phyloP scores from a whole-genome alignment of 495 filamentous ascomycete genomes.

The Hypoxylon fuscum region DNA sequence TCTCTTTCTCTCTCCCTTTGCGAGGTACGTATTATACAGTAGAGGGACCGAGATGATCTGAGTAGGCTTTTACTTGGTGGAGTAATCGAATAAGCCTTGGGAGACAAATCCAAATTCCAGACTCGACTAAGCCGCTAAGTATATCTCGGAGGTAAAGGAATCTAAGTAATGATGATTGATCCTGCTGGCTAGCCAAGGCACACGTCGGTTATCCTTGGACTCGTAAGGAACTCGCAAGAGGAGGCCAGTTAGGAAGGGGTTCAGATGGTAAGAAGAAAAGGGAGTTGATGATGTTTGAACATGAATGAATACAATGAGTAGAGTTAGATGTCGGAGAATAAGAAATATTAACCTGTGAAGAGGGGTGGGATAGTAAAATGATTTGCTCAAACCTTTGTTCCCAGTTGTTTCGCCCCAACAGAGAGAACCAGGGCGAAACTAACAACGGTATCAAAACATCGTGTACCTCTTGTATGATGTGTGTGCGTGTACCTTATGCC shows the following conservation, averaged over 20 bases:
- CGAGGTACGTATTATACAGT: neutral
- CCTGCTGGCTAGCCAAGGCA: slow-evolving; percentile 6
- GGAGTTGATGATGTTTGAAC: slow-evolving; percentile 7
- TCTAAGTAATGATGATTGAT: slow-evolving; percentile 3
- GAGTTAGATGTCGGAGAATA: neutral
- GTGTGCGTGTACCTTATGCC: neutral
- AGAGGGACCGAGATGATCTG: slow-evolving; percentile 25
- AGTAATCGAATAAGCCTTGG: slow-evolving; percentile 22
- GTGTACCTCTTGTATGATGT: slow-evolving; percentile 2
- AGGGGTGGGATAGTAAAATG: slow-evolving; percentile 26
- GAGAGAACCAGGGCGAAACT: slow-evolving; percentile 16
- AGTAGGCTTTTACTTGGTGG: slow-evolving; percentile 16
- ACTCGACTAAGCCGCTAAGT: slow-evolving; percentile 30
- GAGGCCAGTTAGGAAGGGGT: neutral
- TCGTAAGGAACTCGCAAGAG: neutral
- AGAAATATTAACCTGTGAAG: slow-evolving; percentile 22
- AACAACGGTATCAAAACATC: slow-evolving; percentile 22
- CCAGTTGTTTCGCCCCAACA: slow-evolving; percentile 14
- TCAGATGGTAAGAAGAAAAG: slow-evolving; percentile 2
- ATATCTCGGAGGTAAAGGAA: slow-evolving; percentile 5
- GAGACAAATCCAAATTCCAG: slow-evolving; percentile 7
- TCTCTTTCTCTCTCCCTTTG: neutral
- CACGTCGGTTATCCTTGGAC: neutral
- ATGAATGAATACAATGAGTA: slow-evolving; percentile 13
- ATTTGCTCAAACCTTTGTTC: slow-evolving; percentile 16